Conservation (phyloP, 495 filamentous ascomycete species). For the Barbatosphaeria neglecta region DNA sequence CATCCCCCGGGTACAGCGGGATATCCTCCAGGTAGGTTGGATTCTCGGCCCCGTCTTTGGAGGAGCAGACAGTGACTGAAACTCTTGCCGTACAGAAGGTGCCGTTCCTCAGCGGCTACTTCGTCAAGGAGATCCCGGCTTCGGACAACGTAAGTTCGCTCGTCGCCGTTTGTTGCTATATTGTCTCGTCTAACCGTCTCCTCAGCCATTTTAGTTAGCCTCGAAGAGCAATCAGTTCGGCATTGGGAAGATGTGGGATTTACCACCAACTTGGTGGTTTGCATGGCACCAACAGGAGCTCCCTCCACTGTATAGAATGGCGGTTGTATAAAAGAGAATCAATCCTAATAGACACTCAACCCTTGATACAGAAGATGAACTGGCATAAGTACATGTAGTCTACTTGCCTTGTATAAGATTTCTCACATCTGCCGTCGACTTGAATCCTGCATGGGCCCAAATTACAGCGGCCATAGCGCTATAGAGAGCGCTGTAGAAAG, state of each 20-base stretch:
- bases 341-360: slow-evolving; percentile 2
- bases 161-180: neutral
- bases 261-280: no score
- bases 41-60: no score
- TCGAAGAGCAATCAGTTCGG: no score
- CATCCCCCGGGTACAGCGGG: slow-evolving; percentile 40
- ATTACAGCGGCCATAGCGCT: no score
- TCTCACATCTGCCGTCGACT: no score
- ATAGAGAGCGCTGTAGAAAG: no score
- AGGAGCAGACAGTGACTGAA: slow-evolving; percentile 6
- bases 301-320: neutral
- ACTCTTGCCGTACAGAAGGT: slow-evolving; percentile 31
- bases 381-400: neutral
- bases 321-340: slow-evolving; percentile 1
- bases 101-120: slow-evolving; percentile 38
- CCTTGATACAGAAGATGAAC: neutral
- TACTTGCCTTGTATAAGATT: neutral
- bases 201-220: slow-evolving; percentile 37
- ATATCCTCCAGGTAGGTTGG: slow-evolving; percentile 36
- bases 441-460: no score
- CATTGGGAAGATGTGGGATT: no score
- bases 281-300: slow-evolving; percentile 13
- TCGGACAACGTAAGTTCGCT: slow-evolving; percentile 42
- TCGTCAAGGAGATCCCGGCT: slow-evolving; percentile 37
- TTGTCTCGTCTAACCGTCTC: neutral